Conservation (phyloP, 495 filamentous ascomycete genomes). For the Hyphodiscus hymeniophilus region DNA sequence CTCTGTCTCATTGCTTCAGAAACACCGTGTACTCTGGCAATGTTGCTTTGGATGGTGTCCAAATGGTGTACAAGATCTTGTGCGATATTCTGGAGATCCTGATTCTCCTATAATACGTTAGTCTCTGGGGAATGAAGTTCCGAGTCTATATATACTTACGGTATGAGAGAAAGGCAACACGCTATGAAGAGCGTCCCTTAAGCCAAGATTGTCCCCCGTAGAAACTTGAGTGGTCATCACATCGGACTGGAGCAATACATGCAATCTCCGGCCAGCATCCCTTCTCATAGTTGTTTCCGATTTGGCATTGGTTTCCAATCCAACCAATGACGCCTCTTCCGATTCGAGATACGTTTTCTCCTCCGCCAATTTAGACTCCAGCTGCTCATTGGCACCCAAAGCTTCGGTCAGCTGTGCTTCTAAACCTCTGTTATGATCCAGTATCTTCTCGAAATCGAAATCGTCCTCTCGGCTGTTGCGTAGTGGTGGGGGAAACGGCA, state of each 20-base stretch:
- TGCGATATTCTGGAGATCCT: slow-evolving; percentile 25
- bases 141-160: too few species aligned
- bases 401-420: slow-evolving; percentile 44
- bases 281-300: slow-evolving; percentile 37
- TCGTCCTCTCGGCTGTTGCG: slow-evolving; percentile 34
- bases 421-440: slow-evolving; percentile 45
- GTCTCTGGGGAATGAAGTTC: too few species aligned
- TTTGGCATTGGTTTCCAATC: slow-evolving; percentile 47
- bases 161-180: too few species aligned
- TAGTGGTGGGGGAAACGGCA: slow-evolving; percentile 52
- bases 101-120: slow-evolving; percentile 16
- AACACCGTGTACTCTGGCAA: slow-evolving; percentile 42
- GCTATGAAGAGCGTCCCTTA: slow-evolving; percentile 13
- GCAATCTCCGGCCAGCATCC: slow-evolving; percentile 34
- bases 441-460: slow-evolving; percentile 53
- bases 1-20: slow-evolving; percentile 41
- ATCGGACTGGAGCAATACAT: slow-evolving; percentile 17
- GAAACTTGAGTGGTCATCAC: slow-evolving; percentile 11
- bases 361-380: slow-evolving; percentile 45
- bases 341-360: slow-evolving; percentile 43
- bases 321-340: slow-evolving; percentile 39
- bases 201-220: slow-evolving; percentile 22
- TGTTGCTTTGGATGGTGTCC: slow-evolving; percentile 48
- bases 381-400: slow-evolving; percentile 43
- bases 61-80: slow-evolving; percentile 46